Percentiles rank a stretch among this genome's conserved stretches.
phyloP scores from a whole-genome alignment of 768 basidiomycete genomes.

The Trichaptum fuscoviolaceum region DNA sequence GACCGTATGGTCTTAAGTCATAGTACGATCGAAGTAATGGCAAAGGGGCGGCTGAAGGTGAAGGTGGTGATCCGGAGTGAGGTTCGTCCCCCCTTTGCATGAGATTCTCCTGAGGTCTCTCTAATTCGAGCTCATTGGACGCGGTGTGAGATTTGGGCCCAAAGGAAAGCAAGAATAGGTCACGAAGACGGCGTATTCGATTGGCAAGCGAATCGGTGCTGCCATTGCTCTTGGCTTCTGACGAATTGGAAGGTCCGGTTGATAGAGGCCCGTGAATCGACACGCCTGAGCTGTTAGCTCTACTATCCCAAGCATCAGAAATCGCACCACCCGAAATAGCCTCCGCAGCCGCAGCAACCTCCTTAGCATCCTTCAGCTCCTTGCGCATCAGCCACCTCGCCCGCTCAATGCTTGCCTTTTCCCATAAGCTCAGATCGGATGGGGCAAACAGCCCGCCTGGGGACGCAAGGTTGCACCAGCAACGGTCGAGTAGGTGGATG shows the following conservation, averaged over 20 bases:
- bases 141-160: background rate
- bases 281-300: conserved; percentile 1
- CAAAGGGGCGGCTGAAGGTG: conserved; percentile 17
- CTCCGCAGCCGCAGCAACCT: background rate
- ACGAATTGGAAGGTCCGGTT: conserved; percentile 1
- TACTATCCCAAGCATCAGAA: background rate
- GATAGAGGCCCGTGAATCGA: background rate
- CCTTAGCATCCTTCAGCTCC: conserved; percentile 17
- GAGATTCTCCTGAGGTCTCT: conserved; percentile 7
- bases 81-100: conserved; percentile 2
- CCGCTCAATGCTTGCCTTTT: conserved; percentile 54
- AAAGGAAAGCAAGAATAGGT: background rate
- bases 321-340: conserved; percentile 7
- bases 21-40: conserved; percentile 44
- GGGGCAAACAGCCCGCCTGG: conserved; percentile 64
- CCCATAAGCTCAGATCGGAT: conserved; percentile 74
- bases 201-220: conserved; percentile 22
- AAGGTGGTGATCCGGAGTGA: conserved; percentile 11
- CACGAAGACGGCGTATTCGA: conserved; percentile 12
- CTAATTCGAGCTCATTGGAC: background rate
- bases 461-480: conserved; percentile 75
- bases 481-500: conserved; percentile 69
- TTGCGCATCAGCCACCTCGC: conserved; percentile 32
- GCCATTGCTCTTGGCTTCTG: conserved; percentile 25
- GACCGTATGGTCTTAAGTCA: conserved; percentile 67